Percentiles rank a stretch among this genome's conserved stretches.
These are phyloP conservation scores for Lipomyces sp. DNA, from an alignment of 805 yeast genomes.

Conservation along the genomic window DNA sequence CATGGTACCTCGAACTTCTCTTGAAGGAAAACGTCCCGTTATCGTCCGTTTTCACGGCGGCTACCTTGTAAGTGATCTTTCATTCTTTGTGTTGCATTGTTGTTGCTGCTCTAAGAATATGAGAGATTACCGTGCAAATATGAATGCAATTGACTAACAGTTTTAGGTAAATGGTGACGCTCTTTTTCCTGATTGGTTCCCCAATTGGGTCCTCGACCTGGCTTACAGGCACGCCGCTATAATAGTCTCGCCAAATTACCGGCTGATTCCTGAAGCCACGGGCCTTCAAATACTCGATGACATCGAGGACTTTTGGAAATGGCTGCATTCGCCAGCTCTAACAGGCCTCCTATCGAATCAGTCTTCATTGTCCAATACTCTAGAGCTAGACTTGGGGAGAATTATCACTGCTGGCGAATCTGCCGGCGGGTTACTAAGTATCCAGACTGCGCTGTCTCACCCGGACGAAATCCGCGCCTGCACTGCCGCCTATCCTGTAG, in stretches of 20 bases:
- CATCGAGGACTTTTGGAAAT: constrained; percentile 9
- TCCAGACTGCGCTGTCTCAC: constrained; percentile 25
- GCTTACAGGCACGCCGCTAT: constrained; percentile 7
- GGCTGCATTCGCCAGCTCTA: neutral
- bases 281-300: constrained; percentile 4
- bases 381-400: constrained; percentile 10
- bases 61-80: constrained; percentile 14
- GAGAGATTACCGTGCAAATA: no score
- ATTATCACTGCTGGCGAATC: constrained; percentile 19
- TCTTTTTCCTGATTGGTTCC: constrained; percentile 14
- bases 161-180: constrained; percentile 23
- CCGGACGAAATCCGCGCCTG: constrained; percentile 18
- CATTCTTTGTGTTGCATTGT: neutral
- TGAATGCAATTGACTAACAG: no score
- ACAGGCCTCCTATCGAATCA: neutral
- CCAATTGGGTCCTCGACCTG: constrained; percentile 14
- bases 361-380: neutral
- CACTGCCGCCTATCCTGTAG: constrained; percentile 17
- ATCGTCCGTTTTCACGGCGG: constrained; percentile 18
- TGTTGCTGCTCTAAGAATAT: no score
- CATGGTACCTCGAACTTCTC: neutral
- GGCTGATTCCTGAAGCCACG: constrained; percentile 12
- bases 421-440: constrained; percentile 26
- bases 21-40: constrained; percentile 1
- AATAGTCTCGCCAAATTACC: constrained; percentile 11